Conservation (phyloP, 2,329 filamentous ascomycete species). For the Pseudogymnoascus verrucosus region DNA sequence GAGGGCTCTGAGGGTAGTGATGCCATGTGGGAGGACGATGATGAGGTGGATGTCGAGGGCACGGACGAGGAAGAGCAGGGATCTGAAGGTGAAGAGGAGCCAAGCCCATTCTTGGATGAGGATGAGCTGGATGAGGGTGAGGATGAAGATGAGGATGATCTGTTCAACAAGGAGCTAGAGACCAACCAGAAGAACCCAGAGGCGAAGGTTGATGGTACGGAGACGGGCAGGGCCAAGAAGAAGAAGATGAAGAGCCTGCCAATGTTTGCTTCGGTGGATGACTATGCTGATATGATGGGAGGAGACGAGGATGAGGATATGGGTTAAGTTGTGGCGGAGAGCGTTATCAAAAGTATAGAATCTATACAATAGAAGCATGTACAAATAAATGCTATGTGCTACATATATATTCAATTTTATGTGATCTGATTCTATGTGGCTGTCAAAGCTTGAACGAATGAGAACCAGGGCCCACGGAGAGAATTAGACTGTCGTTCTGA, state of each 20-base stretch:
- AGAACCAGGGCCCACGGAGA: too few relatives aligned
- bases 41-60: conserved; percentile 40
- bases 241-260: conserved; percentile 84
- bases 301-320: conserved; percentile 51
- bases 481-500: too few relatives aligned
- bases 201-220: conserved; percentile 32
- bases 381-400: conserved; percentile 11
- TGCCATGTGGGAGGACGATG: conserved; percentile 38
- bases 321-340: background rate
- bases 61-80: conserved; percentile 39
- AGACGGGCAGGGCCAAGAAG: conserved; percentile 51
- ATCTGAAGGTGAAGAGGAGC: conserved; percentile 34
- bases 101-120: conserved; percentile 18
- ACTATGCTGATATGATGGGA: conserved; percentile 80
- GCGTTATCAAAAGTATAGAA: background rate
- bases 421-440: background rate
- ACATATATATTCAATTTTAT: background rate
- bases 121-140: conserved; percentile 28
- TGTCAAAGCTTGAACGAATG: background rate
- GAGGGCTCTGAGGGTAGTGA: conserved; percentile 20
- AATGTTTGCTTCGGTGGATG: conserved; percentile 86
- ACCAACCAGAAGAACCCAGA: conserved; percentile 29
- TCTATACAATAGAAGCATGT: conserved; percentile 5
- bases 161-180: conserved; percentile 29
- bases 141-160: conserved; percentile 42